Percentiles rank a stretch among this genome's conserved stretches.
Evolutionary conservation across 2,329 filamentous ascomycete species (phyloP).

Genomic region (Colletotrichum tabaci): DNA sequence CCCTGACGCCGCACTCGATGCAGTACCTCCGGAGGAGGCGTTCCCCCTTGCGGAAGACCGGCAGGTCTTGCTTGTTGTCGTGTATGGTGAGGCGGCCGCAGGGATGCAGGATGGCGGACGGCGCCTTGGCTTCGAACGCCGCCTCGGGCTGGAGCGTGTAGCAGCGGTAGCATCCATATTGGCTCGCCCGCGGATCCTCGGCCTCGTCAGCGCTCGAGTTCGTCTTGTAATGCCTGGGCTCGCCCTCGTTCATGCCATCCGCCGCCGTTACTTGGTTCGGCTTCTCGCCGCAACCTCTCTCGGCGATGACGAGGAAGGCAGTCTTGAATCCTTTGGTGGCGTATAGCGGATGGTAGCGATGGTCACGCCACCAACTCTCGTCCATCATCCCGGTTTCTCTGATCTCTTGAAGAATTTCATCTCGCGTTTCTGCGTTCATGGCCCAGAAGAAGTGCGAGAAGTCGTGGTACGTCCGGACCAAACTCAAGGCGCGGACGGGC

Average conservation of each 20-base stretch:
- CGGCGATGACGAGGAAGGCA: background rate
- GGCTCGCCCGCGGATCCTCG: background rate
- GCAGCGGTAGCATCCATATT: slow-evolving; percentile 17
- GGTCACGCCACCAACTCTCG: background rate
- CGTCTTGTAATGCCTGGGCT: no score
- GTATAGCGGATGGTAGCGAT: background rate
- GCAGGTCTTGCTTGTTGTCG: background rate
- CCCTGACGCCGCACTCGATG: slow-evolving; percentile 57
- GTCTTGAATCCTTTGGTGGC: slow-evolving; percentile 12
- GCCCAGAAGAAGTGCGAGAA: slow-evolving; percentile 7
- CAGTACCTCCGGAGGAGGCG: slow-evolving; percentile 56
- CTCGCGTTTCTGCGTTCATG: background rate
- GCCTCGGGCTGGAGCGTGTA: slow-evolving; percentile 44
- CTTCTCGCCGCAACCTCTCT: background rate
- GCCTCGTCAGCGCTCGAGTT: no score
- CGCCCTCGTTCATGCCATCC: background rate
- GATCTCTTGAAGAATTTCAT: background rate
- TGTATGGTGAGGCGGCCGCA: background rate
- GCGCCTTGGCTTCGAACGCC: background rate
- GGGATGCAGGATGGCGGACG: background rate
- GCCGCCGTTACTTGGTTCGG: background rate
- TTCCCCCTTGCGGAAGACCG: slow-evolving; percentile 41
- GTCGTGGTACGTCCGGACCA: background rate
- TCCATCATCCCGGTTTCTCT: background rate
- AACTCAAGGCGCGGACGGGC: background rate